phyloP scores from a whole-genome alignment of 345 rosid genomes.

The Pugionium dolabratum region DNA sequence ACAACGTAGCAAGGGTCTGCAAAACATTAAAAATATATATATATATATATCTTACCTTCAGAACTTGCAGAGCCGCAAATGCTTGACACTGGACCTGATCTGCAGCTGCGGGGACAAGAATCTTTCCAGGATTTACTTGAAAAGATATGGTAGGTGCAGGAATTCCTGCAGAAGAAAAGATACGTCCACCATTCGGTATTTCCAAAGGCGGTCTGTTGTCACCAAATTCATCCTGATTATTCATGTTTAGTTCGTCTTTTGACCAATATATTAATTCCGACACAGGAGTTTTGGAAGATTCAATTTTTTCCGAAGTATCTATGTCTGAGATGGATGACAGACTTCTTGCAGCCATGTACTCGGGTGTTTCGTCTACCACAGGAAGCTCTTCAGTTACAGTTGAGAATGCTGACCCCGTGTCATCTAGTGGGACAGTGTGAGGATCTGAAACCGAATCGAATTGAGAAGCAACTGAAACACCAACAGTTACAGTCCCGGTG shows the following conservation, averaged over 20 bases:
- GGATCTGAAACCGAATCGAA: constrained; percentile 44
- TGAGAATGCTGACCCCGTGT: constrained; percentile 29
- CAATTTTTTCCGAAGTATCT: constrained; percentile 41
- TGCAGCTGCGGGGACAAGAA: constrained; percentile 73
- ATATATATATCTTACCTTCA: constrained; percentile 55
- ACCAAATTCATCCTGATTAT: constrained; percentile 41
- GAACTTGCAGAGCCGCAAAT: constrained; percentile 75
- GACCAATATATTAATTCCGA: constrained; percentile 44
- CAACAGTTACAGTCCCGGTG: constrained; percentile 36
- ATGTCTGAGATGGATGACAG: constrained; percentile 45
- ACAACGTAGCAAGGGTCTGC: constrained; percentile 5
- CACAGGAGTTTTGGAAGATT: constrained; percentile 39
- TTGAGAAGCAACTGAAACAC: constrained; percentile 44
- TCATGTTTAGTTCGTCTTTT: constrained; percentile 38
- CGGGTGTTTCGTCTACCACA: constrained; percentile 41
- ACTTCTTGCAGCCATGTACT: constrained; percentile 35
- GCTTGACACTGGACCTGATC: constrained; percentile 96
- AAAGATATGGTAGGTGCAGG: constrained; percentile 86
- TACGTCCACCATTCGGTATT: constrained; percentile 40
- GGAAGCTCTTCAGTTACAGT: constrained; percentile 43
- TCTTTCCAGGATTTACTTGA: constrained; percentile 69
- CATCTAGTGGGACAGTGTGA: constrained; percentile 38
- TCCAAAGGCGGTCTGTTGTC: constrained; percentile 41
- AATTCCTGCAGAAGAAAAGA: constrained; percentile 63
- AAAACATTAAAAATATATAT: not conserved